Percentiles rank a stretch among this genome's conserved stretches.
phyloP scores from a whole-genome alignment of 2,329 filamentous ascomycete species.

The Diaporthe sp. region DNA sequence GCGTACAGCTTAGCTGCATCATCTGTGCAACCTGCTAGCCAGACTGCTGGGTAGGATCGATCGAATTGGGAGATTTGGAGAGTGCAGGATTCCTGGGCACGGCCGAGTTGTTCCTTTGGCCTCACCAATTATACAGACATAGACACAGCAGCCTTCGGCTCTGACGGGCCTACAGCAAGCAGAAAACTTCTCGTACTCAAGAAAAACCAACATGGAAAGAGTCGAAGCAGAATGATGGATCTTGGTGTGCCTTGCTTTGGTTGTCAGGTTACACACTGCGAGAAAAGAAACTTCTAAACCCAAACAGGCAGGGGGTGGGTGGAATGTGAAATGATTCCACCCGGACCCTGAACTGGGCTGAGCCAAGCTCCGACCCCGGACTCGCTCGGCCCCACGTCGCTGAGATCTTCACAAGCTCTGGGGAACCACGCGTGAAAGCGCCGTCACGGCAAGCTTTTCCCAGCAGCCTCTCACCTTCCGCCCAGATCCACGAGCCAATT shows the following conservation, averaged over 20 bases:
- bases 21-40: constrained; percentile 7
- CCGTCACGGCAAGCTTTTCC: constrained; percentile 23
- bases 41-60: neutral
- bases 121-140: neutral
- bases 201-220: neutral
- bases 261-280: neutral
- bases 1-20: neutral
- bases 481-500: constrained; percentile 28
- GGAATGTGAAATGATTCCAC: neutral
- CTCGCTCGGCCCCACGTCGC: constrained; percentile 21
- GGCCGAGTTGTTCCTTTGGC: neutral
- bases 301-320: neutral
- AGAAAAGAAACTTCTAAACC: neutral
- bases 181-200: neutral
- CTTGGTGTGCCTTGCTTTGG: neutral
- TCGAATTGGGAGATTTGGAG: neutral
- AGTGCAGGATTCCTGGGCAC: neutral
- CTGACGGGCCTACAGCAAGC: neutral
- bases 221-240: neutral
- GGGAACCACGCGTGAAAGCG: neutral
- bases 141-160: rapidly evolving
- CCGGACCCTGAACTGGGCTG: constrained; percentile 15
- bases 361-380: constrained; percentile 34
- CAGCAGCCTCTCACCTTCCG: neutral
- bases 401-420: constrained; percentile 26